Conservation (phyloP, 371 early-diverging fungal genomes). For the Synchytrium microbalum region DNA sequence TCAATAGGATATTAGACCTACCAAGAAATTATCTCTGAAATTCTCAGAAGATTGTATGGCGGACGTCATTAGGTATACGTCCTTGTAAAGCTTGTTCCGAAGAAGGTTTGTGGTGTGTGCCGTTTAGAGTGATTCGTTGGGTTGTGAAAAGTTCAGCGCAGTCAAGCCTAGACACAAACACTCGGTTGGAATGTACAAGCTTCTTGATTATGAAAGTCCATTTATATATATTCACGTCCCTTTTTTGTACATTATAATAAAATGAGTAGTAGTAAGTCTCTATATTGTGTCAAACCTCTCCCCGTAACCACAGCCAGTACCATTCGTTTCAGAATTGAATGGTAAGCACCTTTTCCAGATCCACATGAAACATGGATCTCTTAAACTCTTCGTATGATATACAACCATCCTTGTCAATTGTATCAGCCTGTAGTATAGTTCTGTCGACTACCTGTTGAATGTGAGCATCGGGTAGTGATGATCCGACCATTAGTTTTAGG, state of each 20-base stretch:
- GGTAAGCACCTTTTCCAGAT: conserved; percentile 27
- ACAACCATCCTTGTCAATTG: conserved; percentile 34
- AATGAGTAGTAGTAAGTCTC: too few species aligned
- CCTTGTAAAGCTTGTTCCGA: too few species aligned
- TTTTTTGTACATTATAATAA: too few species aligned
- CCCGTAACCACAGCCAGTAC: too few species aligned
- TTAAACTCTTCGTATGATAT: conserved; percentile 36
- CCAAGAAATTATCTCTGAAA: background rate
- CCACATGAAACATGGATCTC: conserved; percentile 30
- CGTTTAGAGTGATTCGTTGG: too few species aligned
- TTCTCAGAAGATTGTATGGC: background rate
- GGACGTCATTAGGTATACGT: background rate
- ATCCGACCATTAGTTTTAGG: conserved; percentile 37
- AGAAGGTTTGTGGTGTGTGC: too few species aligned
- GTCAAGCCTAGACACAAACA: too few species aligned
- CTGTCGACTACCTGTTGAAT: conserved; percentile 29
- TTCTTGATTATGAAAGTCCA: too few species aligned
- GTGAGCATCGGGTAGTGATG: conserved; percentile 24
- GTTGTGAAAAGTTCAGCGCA: too few species aligned
- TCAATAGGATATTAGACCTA: background rate
- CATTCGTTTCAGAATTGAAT: conserved; percentile 30
- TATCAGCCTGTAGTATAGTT: conserved; percentile 34
- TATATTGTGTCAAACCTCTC: too few species aligned
- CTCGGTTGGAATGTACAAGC: too few species aligned
- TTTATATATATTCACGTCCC: too few species aligned